Percentiles rank a stretch among this genome's conserved stretches.
Evolutionary conservation across 1,139 yeast genomes (phyloP).

Genomic region (Candida pseudoviswanathii): DNA sequence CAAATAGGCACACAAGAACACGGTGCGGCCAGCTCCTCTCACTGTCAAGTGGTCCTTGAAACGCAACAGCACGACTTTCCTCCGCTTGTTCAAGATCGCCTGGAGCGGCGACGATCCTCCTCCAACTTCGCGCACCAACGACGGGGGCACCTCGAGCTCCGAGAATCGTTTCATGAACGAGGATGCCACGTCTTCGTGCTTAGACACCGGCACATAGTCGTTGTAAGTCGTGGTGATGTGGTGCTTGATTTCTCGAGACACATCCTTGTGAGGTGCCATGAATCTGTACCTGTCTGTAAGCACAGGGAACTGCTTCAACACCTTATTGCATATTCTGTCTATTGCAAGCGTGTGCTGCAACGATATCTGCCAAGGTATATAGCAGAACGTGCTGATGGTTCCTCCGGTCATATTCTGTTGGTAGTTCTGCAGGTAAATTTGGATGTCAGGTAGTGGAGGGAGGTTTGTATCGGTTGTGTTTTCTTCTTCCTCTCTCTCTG

Average conservation of each 20-base stretch:
- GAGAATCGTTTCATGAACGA: neutral
- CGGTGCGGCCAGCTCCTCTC: neutral
- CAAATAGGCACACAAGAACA: conserved; percentile 1
- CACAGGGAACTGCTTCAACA: conserved; percentile 6
- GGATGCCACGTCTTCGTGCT: neutral
- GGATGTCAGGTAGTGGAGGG: conserved; percentile 11
- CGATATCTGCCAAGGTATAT: conserved; percentile 15
- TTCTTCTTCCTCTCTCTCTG: neutral
- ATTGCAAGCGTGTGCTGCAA: conserved; percentile 2
- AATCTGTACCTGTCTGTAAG: conserved; percentile 12
- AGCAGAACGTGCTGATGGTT: conserved; percentile 6
- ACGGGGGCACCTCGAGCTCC: neutral
- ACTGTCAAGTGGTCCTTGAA: conserved; percentile 3
- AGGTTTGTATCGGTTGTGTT: neutral
- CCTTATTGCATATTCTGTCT: conserved; percentile 4
- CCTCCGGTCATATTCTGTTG: conserved; percentile 9
- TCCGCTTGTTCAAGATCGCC: conserved; percentile 3
- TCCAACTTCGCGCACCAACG: conserved; percentile 1
- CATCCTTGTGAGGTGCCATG: conserved; percentile 10
- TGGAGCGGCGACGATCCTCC: conserved; percentile 1
- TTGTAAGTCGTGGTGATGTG: conserved; percentile 11
- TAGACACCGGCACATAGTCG: neutral
- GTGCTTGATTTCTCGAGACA: conserved; percentile 7
- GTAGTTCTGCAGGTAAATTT: conserved; percentile 16
- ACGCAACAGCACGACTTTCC: conserved; percentile 5